A percentile compares a stretch with the other conserved stretches of the same genome.
Conservation (phyloP, 192 early-diverging fungal genomes). For the Backusella mclennaniae region DNA sequence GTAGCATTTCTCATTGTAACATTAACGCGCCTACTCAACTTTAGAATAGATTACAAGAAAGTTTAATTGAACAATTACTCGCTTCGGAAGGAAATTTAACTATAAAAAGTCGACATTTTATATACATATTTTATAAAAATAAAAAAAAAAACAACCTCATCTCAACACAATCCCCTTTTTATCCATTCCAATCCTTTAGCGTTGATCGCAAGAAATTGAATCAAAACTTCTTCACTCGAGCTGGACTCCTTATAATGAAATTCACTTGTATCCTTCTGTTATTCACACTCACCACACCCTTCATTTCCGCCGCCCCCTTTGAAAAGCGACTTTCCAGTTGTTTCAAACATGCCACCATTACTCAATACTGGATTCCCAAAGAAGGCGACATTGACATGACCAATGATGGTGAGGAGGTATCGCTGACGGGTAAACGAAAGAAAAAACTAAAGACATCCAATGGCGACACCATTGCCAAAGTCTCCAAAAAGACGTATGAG, state of each 20-base stretch:
- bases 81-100: not conserved
- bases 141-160: too few relatives aligned
- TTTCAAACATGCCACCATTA: slow-evolving; percentile 27
- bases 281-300: not conserved
- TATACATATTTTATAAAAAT: not conserved
- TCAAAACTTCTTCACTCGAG: not conserved
- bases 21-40: not conserved
- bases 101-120: not conserved
- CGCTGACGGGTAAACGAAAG: slow-evolving; percentile 14
- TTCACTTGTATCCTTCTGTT: not conserved
- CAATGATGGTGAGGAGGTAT: slow-evolving; percentile 32
- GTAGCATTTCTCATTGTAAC: not conserved
- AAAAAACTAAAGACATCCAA: slow-evolving; percentile 11
- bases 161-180: not conserved
- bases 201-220: not conserved
- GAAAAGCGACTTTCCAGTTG: not conserved
- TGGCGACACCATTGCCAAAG: slow-evolving; percentile 31
- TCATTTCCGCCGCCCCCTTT: slow-evolving; percentile 12
- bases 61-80: not conserved
- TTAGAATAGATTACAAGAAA: not conserved
- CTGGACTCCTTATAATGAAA: slow-evolving; percentile 10
- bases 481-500: slow-evolving; percentile 28
- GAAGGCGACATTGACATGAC: slow-evolving; percentile 37
- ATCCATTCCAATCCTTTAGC: not conserved
- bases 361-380: slow-evolving; percentile 40